A percentile compares a stretch with the other conserved stretches of the same genome.
phyloP scores from a whole-genome alignment of 2,329 filamentous ascomycete genomes.

The Fusarium burgessii region DNA sequence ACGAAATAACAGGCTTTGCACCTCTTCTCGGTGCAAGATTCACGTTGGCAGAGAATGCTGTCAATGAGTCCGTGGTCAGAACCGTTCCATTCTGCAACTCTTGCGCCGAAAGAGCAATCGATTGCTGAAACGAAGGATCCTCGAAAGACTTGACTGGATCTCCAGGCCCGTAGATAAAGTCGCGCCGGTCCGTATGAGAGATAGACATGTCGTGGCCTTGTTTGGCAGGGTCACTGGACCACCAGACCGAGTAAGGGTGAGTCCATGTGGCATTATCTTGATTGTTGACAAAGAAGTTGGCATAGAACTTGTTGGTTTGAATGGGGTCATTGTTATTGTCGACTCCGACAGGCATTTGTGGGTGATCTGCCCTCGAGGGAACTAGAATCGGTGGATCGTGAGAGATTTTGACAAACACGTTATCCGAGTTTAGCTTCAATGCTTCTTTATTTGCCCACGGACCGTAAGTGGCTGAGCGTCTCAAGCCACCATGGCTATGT shows the following conservation, averaged over 20 bases:
- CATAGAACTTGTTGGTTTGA: not conserved
- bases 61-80: not conserved
- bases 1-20: not conserved
- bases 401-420: not conserved
- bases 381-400: not conserved
- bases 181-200: not conserved
- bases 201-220: not conserved
- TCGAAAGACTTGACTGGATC: not conserved
- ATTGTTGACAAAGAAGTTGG: not conserved
- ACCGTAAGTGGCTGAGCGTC: not conserved
- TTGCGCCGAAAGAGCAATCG: not conserved
- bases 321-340: accelerated
- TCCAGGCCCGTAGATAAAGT: not conserved
- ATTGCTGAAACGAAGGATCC: not conserved
- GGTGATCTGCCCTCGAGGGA: not conserved
- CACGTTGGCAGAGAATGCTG: not conserved
- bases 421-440: accelerated
- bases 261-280: not conserved
- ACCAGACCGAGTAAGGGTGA: not conserved
- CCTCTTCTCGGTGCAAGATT: not conserved
- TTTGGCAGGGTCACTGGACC: not conserved
- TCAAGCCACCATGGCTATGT: accelerated
- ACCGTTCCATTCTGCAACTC: not conserved
- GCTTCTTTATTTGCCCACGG: accelerated
- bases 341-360: not conserved